Evolutionary conservation across 2,329 filamentous ascomycete genomes (phyloP), one percentile per base, ranked within the genome.

Genomic region (Fusarium chlamydosporum): DNA sequence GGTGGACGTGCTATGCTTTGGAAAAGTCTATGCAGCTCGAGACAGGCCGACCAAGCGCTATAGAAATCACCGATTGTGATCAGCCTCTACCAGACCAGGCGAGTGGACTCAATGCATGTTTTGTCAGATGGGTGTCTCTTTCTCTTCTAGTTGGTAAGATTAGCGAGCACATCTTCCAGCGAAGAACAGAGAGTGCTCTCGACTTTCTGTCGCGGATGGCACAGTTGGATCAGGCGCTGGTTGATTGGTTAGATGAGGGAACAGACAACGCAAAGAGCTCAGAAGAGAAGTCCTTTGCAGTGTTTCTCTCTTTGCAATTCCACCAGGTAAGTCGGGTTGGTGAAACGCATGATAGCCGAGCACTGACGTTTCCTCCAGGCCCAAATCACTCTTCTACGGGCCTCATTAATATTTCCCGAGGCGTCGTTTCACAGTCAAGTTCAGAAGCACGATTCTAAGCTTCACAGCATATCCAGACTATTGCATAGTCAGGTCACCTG

Each of bases 1-100:
- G 69, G 70, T 72, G 70, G 70, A 42, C 64, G 1, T 72, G 69
- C 23, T 72, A 72, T 10, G 67, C 60, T 1, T 11, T 72, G 15
- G 69, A 72, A 31, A 72, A 72, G 20, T 51, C 68, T 16, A 72
- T 72, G 69, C 60, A 68, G 11, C 26, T 72, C 4, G 70, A 72
- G 38, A 72, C 69, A 0, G 69, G 69, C 18, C 58, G 70, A 0
- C 70, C 70, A 2, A 64, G 69, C 4, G 69, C 67, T 0, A 72
- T 72, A 26, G 60, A 63, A 11, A 66, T 72, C 3, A 58, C 56
- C 2, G 69, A 72, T 4, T 72, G 69, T 3, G 69, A 72, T 6
- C 67, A 71, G 10, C 33, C 58, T 2, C 20, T 72, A 6, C 67
- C 60, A 4, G 63, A 71, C 1, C 45, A 47, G 11, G 20, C 18